phyloP scores from a whole-genome alignment of 2,329 filamentous ascomycete genomes.

The Aspergillus puulaauensis region DNA sequence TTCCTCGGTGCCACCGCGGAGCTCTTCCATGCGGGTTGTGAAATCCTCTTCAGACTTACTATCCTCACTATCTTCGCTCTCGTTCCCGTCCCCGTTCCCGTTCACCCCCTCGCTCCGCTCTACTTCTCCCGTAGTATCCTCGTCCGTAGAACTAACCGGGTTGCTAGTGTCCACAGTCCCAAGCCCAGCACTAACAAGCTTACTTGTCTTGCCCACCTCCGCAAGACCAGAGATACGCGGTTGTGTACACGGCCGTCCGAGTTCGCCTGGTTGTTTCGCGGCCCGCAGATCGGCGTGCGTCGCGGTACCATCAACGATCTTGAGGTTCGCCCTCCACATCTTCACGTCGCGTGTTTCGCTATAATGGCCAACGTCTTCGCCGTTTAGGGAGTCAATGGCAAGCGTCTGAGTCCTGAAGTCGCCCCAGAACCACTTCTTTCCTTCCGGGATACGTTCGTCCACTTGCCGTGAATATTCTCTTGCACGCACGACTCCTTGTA shows the following conservation, averaged over 20 bases:
- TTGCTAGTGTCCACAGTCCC: constrained; percentile 28
- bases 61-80: constrained; percentile 11
- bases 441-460: constrained; percentile 50
- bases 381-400: constrained; percentile 56
- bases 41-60: constrained; percentile 19
- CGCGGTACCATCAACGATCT: constrained; percentile 42
- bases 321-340: constrained; percentile 49
- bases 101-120: constrained; percentile 13
- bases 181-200: constrained; percentile 39
- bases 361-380: constrained; percentile 49
- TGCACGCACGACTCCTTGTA: constrained; percentile 46
- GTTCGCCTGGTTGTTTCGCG: constrained; percentile 28
- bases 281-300: constrained; percentile 24
- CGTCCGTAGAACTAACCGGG: constrained; percentile 24
- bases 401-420: constrained; percentile 58
- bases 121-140: constrained; percentile 13
- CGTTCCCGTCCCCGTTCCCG: constrained; percentile 7
- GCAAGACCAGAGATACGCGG: constrained; percentile 25
- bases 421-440: constrained; percentile 57
- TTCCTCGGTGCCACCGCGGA: constrained; percentile 30
- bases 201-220: constrained; percentile 38
- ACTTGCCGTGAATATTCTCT: constrained; percentile 47
- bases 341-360: constrained; percentile 47
- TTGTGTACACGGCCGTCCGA: constrained; percentile 26
- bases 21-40: constrained; percentile 12